Evolutionary conservation across 805 yeast genomes (phyloP).

Genomic region (Kodamaea hsintzibuensis): DNA sequence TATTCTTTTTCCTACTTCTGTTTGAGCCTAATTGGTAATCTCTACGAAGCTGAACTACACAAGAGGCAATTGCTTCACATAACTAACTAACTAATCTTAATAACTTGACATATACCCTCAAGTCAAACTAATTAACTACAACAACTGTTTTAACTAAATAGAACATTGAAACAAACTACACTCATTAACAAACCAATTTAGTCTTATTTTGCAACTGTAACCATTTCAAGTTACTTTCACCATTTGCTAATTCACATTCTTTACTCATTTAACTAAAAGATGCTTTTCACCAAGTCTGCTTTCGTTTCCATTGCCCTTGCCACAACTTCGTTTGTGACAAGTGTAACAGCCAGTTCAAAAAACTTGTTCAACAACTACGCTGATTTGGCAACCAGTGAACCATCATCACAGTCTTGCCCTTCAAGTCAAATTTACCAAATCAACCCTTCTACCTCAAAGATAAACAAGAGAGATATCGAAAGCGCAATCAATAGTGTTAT

Average conservation of each 20-base stretch:
- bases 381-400: slow-evolving; percentile 14
- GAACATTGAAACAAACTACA: background rate
- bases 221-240: background rate
- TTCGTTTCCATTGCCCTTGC: slow-evolving; percentile 21
- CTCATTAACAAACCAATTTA: background rate
- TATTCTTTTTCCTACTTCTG: background rate
- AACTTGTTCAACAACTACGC: slow-evolving; percentile 13
- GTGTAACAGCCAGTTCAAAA: slow-evolving; percentile 16
- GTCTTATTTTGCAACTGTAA: background rate
- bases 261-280: slow-evolving; percentile 6
- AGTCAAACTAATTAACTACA: background rate
- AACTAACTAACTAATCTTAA: background rate
- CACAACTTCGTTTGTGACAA: slow-evolving; percentile 15
- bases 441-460: slow-evolving; percentile 1
- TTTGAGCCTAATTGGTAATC: background rate
- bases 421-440: slow-evolving; percentile 14
- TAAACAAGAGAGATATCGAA: background rate
- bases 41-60: background rate
- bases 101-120: background rate
- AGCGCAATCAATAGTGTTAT: background rate
- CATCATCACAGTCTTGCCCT: slow-evolving; percentile 12
- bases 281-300: slow-evolving; percentile 21
- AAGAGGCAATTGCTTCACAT: background rate
- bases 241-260: slow-evolving; percentile 6
- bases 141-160: background rate